Conservation (phyloP, 2,329 filamentous ascomycete species). For the Fusarium hainanense region DNA sequence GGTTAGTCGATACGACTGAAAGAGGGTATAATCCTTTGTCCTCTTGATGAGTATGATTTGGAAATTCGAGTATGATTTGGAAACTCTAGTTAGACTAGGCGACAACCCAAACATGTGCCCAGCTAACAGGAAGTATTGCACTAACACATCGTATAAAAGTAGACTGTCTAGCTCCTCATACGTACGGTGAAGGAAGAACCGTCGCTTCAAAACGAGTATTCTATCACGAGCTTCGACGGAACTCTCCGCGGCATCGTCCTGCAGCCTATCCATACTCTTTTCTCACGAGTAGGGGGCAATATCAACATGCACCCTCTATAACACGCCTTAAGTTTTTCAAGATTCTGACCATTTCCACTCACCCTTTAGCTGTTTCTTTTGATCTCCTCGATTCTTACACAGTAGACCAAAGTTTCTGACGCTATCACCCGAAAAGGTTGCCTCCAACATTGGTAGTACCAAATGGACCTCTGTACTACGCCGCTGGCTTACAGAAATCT, state of each 20-base stretch:
- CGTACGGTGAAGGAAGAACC: neutral
- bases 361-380: neutral
- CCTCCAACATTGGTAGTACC: neutral
- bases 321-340: neutral
- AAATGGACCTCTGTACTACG: neutral
- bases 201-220: neutral
- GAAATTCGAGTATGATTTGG: too few species aligned
- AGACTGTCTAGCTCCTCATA: neutral
- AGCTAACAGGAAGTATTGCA: neutral
- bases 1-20: neutral
- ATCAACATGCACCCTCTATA: neutral
- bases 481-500: neutral
- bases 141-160: neutral
- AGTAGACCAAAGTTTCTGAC: neutral
- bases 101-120: neutral
- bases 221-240: neutral
- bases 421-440: neutral
- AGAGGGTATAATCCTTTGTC: neutral
- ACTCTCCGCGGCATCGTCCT: neutral
- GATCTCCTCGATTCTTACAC: neutral
- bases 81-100: neutral
- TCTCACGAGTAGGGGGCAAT: neutral
- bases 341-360: neutral
- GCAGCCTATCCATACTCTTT: too few species aligned
- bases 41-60: too few species aligned